Evolutionary conservation across 2,329 filamentous ascomycete species (phyloP).

Genomic region (Alternaria sp.): DNA sequence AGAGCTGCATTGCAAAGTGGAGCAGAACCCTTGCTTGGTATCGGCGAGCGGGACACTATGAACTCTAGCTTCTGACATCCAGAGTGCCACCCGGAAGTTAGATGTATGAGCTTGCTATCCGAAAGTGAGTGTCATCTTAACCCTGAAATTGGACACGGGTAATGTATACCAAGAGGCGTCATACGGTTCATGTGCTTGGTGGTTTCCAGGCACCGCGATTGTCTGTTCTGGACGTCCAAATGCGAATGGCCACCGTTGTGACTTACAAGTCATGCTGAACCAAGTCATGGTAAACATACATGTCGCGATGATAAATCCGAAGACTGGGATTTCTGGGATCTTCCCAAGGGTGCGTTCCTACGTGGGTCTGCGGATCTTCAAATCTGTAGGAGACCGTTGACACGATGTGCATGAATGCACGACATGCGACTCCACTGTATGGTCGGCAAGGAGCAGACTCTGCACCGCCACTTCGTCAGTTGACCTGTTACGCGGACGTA

Average conservation of each 20-base stretch:
- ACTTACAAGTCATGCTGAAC: not conserved
- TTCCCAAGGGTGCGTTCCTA: not conserved
- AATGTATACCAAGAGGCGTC: not conserved
- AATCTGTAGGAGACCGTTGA: not conserved
- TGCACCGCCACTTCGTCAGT: conserved; percentile 6
- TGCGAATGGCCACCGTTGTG: not conserved
- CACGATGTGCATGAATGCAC: conserved; percentile 1
- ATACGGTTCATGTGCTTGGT: not conserved
- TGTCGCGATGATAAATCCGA: conserved; percentile 1
- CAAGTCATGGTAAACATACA: not conserved
- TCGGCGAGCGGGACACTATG: not conserved
- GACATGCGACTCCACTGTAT: not conserved
- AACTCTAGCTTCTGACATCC: conserved; percentile 1
- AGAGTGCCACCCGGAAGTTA: conserved; percentile 12
- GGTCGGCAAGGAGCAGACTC: not conserved
- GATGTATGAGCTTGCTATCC: not conserved
- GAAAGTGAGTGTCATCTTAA: conserved; percentile 3
- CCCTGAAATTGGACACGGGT: not conserved
- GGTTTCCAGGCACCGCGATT: not conserved
- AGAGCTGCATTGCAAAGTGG: conserved; percentile 8
- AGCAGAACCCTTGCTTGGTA: not conserved
- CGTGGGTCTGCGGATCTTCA: conserved; percentile 15
- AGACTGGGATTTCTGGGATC: not conserved
- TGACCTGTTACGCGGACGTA: not conserved
- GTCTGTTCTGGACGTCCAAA: not conserved